Conservation (phyloP, 2,329 filamentous ascomycete genomes). For the Phyllosticta capitalensis region DNA sequence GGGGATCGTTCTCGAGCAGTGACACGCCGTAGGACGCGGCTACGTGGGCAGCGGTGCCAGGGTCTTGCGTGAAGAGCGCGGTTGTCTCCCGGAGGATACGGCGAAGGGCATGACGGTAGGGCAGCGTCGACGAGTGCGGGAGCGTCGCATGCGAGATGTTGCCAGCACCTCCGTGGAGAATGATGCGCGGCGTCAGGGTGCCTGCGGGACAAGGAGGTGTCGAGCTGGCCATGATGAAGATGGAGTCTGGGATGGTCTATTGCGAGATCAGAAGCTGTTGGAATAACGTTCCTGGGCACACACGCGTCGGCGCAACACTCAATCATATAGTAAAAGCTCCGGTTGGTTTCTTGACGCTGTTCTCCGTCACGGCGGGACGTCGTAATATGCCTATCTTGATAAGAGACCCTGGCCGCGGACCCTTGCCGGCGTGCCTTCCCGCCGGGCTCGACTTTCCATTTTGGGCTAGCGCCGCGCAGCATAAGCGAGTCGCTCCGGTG, state of each 20-base stretch:
- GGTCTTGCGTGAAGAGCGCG: constrained; percentile 17
- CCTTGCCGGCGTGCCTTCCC: neutral
- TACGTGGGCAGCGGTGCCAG: constrained; percentile 54
- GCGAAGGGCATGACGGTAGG: constrained; percentile 31
- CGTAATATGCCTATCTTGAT: neutral
- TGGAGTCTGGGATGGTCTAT: neutral
- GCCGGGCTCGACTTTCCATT: neutral
- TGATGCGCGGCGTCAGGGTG: constrained; percentile 30
- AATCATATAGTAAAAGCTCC: neutral
- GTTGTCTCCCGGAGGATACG: constrained; percentile 24
- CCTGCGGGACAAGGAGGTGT: neutral
- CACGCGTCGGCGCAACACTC: too few relatives aligned
- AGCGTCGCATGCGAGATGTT: constrained; percentile 36
- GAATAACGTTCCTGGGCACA: too few relatives aligned
- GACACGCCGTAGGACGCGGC: constrained; percentile 66
- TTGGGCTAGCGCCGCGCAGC: neutral
- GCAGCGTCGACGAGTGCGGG: constrained; percentile 24
- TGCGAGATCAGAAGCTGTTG: too few relatives aligned
- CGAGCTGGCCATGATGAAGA: neutral
- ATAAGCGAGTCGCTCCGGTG: neutral
- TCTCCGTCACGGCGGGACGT: neutral
- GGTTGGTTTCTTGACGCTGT: neutral
- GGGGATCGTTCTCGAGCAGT: constrained; percentile 65
- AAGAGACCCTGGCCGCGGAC: neutral
- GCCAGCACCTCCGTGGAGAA: constrained; percentile 40